These are phyloP conservation scores for Chaetomium olivaceum DNA, from an alignment of 2,329 filamentous ascomycete species.

Conservation along the genomic window DNA sequence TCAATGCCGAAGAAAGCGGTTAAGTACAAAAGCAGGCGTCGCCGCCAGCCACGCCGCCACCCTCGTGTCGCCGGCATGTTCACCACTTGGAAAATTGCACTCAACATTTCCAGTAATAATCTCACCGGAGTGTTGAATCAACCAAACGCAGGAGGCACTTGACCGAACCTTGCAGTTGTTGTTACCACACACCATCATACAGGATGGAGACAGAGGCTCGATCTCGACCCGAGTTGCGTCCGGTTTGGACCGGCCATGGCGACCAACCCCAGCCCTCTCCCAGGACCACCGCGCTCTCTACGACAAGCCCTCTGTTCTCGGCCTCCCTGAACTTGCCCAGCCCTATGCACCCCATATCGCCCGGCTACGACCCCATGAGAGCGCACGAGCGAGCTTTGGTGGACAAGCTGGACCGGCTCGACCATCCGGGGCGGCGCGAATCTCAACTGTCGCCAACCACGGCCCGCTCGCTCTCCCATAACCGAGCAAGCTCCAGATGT, in stretches of 20 bases:
- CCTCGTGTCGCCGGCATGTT: constrained; percentile 12
- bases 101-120: background rate
- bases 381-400: constrained; percentile 41
- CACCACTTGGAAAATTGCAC: background rate
- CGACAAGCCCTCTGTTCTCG: constrained; percentile 34
- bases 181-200: background rate
- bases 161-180: background rate
- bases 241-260: constrained; percentile 40
- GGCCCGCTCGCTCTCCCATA: constrained; percentile 33
- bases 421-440: constrained; percentile 34
- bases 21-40: constrained; percentile 7
- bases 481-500: constrained; percentile 35
- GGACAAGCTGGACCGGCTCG: constrained; percentile 40
- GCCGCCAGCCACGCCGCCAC: constrained; percentile 12
- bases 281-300: constrained; percentile 30
- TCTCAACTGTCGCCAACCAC: constrained; percentile 19
- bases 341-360: constrained; percentile 39
- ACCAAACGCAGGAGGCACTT: background rate
- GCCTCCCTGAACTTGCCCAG: constrained; percentile 39
- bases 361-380: constrained; percentile 40
- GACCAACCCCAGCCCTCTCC: constrained; percentile 34
- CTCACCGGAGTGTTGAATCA: background rate
- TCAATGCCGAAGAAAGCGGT: constrained; percentile 22
- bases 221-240: constrained; percentile 39
- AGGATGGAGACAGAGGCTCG: constrained; percentile 38